Evolutionary conservation across 306 rosid species (phyloP), one percentile per base, ranked within the genome.

Genomic region (Gillenia trifoliata): DNA sequence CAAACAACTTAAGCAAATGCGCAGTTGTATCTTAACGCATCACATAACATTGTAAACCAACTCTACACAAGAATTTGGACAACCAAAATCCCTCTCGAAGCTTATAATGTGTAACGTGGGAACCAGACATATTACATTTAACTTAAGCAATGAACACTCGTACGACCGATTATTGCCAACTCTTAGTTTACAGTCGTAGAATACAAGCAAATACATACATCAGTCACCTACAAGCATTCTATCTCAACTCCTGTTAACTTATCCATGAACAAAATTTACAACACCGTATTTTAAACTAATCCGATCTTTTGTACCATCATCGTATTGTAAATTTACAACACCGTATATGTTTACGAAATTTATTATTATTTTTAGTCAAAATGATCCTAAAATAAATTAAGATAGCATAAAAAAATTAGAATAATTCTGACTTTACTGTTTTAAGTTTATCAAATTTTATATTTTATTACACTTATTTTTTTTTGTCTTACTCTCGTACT

Each of bases 201-300:
- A 36, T 36, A 55, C 63, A 70, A 66, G 19, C 1, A 13, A 55
- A 49, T 64, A 33, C 63, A 71, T 9, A 36, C 45, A 71, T 26
- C 61, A 31, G 30, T 76, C 22, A 34, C 50, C 59, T 50, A 77
- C 41, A 70, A 64, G 54, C 43, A 57, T 30, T 30, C 12, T 38
- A 36, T 23, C 56, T 40, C 13, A 56, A 56, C 30, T 43, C 38
- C 34, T 50, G 68, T 75, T 45, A 45, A 15, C 12, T 54, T 72
- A 57, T 62, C 76, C 80, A 77, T 70, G 57, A 80, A 77, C 84
- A 83, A 66, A 75, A 72, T 80, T 68, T 84, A 84, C n/a, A 64
- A 70, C 49, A 76, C 69, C 73, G n/a, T n/a, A n/a, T n/a, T n/a
- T n/a, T n/a, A n/a, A n/a, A n/a, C n/a, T n/a, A n/a, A n/a, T n/a